These are phyloP conservation scores for Pichia sporocuriosa DNA, from an alignment of 805 yeast genomes.

Conservation along the genomic window DNA sequence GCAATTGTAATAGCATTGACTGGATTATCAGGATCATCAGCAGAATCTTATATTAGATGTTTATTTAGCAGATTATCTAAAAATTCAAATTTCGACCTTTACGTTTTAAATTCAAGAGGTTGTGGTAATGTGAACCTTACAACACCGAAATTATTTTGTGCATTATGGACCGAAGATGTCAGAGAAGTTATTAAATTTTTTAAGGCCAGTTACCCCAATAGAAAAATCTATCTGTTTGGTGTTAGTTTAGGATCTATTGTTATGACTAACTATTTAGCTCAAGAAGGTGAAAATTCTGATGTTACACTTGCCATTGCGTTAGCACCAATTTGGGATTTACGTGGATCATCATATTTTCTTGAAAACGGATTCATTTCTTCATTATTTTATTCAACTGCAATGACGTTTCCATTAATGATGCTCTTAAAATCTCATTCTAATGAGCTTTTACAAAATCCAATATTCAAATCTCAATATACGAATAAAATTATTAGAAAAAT, in stretches of 20 bases:
- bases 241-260: constrained; percentile 76
- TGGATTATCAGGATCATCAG: constrained; percentile 84
- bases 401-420: constrained; percentile 41
- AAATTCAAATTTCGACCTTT: constrained; percentile 47
- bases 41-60: constrained; percentile 67
- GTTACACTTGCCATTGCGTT: constrained; percentile 53
- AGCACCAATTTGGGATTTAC: constrained; percentile 71
- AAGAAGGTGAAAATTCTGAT: constrained; percentile 42
- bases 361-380: constrained; percentile 37
- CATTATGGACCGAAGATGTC: constrained; percentile 65
- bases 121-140: constrained; percentile 66
- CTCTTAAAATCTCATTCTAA: constrained; percentile 38
- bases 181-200: constrained; percentile 48
- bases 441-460: constrained; percentile 29
- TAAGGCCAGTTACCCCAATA: constrained; percentile 45
- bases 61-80: constrained; percentile 35
- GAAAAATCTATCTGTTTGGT: constrained; percentile 66
- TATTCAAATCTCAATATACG: constrained; percentile 19
- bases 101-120: constrained; percentile 69
- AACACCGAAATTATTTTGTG: constrained; percentile 64
- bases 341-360: constrained; percentile 40
- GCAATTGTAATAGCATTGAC: constrained; percentile 66
- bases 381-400: constrained; percentile 41
- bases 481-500: constrained; percentile 16
- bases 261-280: constrained; percentile 66